phyloP scores from a whole-genome alignment of 2,329 filamentous ascomycete genomes.

The Colletotrichum sp. region DNA sequence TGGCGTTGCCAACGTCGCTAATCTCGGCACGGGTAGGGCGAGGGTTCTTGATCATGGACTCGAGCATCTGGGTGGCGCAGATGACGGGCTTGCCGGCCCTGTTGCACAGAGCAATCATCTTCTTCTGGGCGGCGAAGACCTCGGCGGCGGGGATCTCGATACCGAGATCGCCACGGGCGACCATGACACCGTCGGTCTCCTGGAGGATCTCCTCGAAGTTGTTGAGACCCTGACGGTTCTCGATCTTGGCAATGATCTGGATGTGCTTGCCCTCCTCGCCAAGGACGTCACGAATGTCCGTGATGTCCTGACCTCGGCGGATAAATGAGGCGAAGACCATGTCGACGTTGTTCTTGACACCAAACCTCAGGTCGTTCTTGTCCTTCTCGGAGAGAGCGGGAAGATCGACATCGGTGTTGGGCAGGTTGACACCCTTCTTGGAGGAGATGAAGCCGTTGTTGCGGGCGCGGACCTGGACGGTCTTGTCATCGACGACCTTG shows the following conservation, averaged over 20 bases:
- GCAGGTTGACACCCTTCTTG: constrained; percentile 98
- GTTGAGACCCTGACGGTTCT: constrained; percentile 99
- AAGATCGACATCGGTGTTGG: constrained; percentile 98
- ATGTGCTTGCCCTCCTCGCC: constrained; percentile 93
- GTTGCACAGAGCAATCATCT: constrained; percentile 99
- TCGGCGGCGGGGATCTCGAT: constrained; percentile 98
- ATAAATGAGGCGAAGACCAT: constrained; percentile 99
- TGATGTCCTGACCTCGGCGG: constrained; percentile 90
- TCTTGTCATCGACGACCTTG: constrained; percentile 86
- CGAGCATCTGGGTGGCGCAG: constrained; percentile 99
- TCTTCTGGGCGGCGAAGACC: constrained; percentile 99
- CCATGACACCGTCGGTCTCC: constrained; percentile 99
- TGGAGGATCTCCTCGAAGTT: constrained; percentile 98
- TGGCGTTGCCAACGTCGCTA: constrained; percentile 96
- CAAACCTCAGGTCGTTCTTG: constrained; percentile 90
- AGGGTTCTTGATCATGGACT: constrained; percentile 99
- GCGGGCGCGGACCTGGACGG: constrained; percentile 81
- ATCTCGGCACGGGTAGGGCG: constrained; percentile 98
- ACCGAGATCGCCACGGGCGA: constrained; percentile 96
- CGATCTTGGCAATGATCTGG: constrained; percentile 99
- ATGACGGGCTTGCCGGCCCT: constrained; percentile 98
- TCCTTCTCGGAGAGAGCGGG: constrained; percentile 98
- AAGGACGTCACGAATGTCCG: constrained; percentile 87
- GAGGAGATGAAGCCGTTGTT: constrained; percentile 99
- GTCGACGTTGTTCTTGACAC: constrained; percentile 98